Percentiles rank a stretch among this genome's conserved stretches.
phyloP scores from a whole-genome alignment of 176 grass and related monocot species.

The Chrysopogon serrulatus region DNA sequence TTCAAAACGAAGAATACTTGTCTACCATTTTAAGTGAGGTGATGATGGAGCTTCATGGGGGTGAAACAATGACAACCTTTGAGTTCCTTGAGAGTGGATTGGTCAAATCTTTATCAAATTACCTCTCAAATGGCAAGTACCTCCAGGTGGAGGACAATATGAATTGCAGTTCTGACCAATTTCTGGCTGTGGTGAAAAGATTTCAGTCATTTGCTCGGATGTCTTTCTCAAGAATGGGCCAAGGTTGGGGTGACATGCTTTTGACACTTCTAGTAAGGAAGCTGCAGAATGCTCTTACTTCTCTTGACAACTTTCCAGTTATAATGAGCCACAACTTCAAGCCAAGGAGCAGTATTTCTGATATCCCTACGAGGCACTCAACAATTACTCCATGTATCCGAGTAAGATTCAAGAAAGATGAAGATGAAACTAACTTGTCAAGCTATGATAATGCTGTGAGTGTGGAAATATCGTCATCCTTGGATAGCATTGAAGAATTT shows the following conservation, averaged over 20 bases:
- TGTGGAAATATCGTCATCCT: slow-evolving; percentile 76
- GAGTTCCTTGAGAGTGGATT: slow-evolving; percentile 97
- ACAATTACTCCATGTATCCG: slow-evolving; percentile 72
- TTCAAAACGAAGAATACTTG: slow-evolving; percentile 66
- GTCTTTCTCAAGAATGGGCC: slow-evolving; percentile 53
- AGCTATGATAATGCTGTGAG: slow-evolving; percentile 50
- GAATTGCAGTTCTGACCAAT: slow-evolving; percentile 33
- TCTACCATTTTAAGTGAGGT: slow-evolving; percentile 80
- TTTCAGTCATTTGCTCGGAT: slow-evolving; percentile 75
- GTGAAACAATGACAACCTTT: slow-evolving; percentile 94
- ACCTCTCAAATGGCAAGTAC: slow-evolving; percentile 87
- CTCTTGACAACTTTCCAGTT: slow-evolving; percentile 93
- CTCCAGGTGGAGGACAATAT: slow-evolving; percentile 25
- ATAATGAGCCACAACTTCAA: slow-evolving; percentile 80
- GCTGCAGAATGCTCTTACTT: slow-evolving; percentile 91
- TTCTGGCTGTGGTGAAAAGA: slow-evolving; percentile 72
- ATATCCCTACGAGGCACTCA: slow-evolving; percentile 62
- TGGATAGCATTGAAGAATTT: slow-evolving; percentile 62
- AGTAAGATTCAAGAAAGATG: slow-evolving; percentile 80
- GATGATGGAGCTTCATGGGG: slow-evolving; percentile 86
- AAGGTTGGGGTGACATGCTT: slow-evolving; percentile 55
- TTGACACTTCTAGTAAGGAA: slow-evolving; percentile 76
- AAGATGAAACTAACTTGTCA: slow-evolving; percentile 52
- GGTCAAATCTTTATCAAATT: slow-evolving; percentile 79
- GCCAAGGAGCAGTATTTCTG: slow-evolving; percentile 56